Base-by-base conservation (phyloP, 1,284 basidiomycete genomes). In the Chiua sp. region DNA sequence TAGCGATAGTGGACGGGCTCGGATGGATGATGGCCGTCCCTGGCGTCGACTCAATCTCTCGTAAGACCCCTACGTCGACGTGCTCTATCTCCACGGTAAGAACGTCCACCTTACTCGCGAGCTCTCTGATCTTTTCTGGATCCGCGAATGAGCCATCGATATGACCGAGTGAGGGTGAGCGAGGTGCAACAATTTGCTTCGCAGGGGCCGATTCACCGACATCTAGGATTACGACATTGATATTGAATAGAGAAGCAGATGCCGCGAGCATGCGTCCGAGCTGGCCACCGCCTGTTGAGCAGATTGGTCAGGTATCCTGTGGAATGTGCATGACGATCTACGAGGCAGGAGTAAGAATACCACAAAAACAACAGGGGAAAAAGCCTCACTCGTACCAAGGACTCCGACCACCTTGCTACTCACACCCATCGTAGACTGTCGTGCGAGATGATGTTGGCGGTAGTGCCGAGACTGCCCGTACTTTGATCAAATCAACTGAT, bases 21-120 rank as follows among this genome's bases (percentile, higher is more conserved):
- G 97, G 97, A 74, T 97, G 95, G 5, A 98, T 90, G 53, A 83
- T 82, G 48, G 93, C 79, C 20, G 50, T 55, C 12, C 79, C 78
- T 37, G 78, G 77, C 10, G 54, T 60, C 30, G 75, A 69, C 68
- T 87, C 82, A 10, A 94, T 82, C 47, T 87, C 81, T 59, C 90
- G 87, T 10, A 99, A 82, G 2, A 94, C 87, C 28, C 80, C 79
- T 8, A 86, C 94, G 68, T 98, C 88, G 59, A 99, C 96, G 71
- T 99, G 97, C 78, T 99, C 97, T 52, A 99, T 99, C 79, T 99
- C 97, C 56, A 98, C 90, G 0, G 98, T 99, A 57, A 99, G 80
- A 46, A 99, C 80, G 70, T 98, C 94, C 44, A 94, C 95, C 72
- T 89, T 87, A 23, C 76, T 66, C 0, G 95, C 94, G 22, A 99